Conservation (phyloP, 2,329 filamentous ascomycete species). For the Cladosporium sp. region DNA sequence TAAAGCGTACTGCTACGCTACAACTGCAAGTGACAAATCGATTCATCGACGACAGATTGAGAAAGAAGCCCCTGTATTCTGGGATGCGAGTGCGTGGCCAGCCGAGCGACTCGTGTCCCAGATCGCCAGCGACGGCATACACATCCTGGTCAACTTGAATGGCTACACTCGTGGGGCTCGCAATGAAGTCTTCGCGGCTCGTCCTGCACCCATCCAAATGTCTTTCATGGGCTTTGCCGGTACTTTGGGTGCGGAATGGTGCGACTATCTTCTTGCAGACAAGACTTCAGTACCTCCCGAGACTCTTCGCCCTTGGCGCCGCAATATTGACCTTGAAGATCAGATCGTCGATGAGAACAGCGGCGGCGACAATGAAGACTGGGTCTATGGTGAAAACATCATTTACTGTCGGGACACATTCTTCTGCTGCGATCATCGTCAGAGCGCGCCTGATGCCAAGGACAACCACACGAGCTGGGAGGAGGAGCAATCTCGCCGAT, state of each 20-base stretch:
- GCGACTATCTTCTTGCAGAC: constrained; percentile 93
- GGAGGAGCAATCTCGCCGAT: constrained; percentile 77
- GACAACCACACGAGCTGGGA: constrained; percentile 75
- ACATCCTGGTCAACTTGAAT: constrained; percentile 96
- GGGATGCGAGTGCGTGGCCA: constrained; percentile 84
- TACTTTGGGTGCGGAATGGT: constrained; percentile 95
- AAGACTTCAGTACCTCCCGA: constrained; percentile 78
- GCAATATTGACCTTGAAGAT: constrained; percentile 74
- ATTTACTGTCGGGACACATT: constrained; percentile 94
- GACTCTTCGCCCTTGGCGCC: constrained; percentile 77
- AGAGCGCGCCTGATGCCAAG: constrained; percentile 75
- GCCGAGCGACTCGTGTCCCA: constrained; percentile 82
- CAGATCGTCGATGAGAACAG: constrained; percentile 64
- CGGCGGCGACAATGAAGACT: constrained; percentile 65
- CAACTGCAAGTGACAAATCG: constrained; percentile 86
- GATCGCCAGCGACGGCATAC: constrained; percentile 83
- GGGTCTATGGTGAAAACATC: constrained; percentile 97
- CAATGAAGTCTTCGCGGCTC: constrained; percentile 94
- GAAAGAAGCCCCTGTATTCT: constrained; percentile 84
- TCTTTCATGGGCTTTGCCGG: constrained; percentile 99
- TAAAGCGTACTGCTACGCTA: constrained; percentile 92
- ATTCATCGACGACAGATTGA: constrained; percentile 91
- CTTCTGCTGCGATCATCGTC: constrained; percentile 96
- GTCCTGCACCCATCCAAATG: constrained; percentile 96
- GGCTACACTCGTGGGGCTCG: constrained; percentile 95